phyloP scores from a whole-genome alignment of 176 grass and related monocot genomes.

The Aegilops umbellulata region DNA sequence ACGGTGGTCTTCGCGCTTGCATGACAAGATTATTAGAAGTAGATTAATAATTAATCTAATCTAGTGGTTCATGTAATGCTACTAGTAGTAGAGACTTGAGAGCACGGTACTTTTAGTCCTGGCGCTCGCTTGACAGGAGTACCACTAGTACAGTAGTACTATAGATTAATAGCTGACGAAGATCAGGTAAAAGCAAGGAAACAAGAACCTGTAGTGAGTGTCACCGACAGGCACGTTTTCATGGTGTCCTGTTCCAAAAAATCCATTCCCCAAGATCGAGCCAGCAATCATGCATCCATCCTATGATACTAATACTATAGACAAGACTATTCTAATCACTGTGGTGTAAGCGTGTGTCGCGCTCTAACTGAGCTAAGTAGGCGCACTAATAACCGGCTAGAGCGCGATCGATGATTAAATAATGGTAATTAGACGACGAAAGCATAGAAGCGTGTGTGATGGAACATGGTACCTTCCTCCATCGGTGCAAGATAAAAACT shows the following conservation, averaged over 20 bases:
- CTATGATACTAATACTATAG: not conserved
- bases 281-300: not conserved
- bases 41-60: no score
- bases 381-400: not conserved
- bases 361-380: no score
- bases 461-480: constrained; percentile 43
- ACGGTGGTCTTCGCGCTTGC: no score
- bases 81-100: no score
- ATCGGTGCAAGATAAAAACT: not conserved
- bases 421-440: not conserved
- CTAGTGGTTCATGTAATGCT: no score
- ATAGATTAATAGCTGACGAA: not conserved
- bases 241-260: not conserved
- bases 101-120: no score
- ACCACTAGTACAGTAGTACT: no score
- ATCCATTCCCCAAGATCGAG: not conserved
- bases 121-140: not conserved
- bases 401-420: not conserved
- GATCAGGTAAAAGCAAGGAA: not conserved
- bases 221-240: constrained; percentile 21
- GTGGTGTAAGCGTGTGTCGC: not conserved
- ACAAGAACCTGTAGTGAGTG: not conserved
- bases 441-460: constrained; percentile 5
- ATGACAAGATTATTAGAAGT: no score
- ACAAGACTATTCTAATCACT: not conserved